phyloP scores from a whole-genome alignment of 2,329 filamentous ascomycete species.

The Claviceps capensis region DNA sequence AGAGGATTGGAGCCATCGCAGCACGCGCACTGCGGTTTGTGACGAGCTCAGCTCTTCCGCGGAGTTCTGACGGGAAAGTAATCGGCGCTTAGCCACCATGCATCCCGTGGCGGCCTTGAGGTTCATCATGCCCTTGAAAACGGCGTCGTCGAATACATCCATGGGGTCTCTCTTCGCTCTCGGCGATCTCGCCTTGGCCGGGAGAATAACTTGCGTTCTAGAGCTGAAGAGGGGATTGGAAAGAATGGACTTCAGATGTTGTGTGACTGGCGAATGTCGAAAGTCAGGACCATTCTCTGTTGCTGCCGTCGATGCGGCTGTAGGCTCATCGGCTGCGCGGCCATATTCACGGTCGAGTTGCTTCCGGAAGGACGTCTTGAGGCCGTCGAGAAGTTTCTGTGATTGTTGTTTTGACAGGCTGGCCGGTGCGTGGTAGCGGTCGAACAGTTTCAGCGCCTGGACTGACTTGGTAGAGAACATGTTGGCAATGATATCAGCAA shows the following conservation, averaged over 20 bases:
- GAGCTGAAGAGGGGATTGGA: constrained; percentile 41
- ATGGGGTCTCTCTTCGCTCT: constrained; percentile 29
- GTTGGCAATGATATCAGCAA: neutral
- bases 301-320: constrained; percentile 8
- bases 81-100: constrained; percentile 31
- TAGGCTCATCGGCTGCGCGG: constrained; percentile 19
- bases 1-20: constrained; percentile 40
- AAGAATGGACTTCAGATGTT: constrained; percentile 42
- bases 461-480: constrained; percentile 26
- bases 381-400: constrained; percentile 38
- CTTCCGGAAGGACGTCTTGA: constrained; percentile 43
- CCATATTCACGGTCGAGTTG: constrained; percentile 46
- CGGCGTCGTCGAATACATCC: constrained; percentile 42
- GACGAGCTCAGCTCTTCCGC: constrained; percentile 23
- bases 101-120: constrained; percentile 38
- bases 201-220: constrained; percentile 13
- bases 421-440: constrained; percentile 35
- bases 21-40: constrained; percentile 32
- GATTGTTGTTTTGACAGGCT: constrained; percentile 36
- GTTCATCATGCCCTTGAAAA: constrained; percentile 43
- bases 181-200: constrained; percentile 4
- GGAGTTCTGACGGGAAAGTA: constrained; percentile 17
- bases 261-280: constrained; percentile 26
- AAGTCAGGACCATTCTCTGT: constrained; percentile 8
- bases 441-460: constrained; percentile 25